Conservation (phyloP, 164 flowering plant genomes). For the grape (Vitis vinifera) region DNA sequence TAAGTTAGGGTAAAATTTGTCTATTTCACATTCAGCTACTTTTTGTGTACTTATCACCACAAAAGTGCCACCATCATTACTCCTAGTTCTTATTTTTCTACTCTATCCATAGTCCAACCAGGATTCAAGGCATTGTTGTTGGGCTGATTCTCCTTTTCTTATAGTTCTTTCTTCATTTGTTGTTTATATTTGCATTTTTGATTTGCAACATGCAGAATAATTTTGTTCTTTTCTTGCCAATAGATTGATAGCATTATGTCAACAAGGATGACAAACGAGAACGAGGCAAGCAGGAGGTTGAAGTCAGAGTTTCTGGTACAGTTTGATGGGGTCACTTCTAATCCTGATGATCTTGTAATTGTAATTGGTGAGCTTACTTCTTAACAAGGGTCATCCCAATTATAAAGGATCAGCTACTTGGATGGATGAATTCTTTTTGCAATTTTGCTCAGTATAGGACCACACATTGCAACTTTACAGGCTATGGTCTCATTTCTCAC, state of each 20-base stretch:
- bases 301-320: conserved; percentile 98
- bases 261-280: conserved; percentile 76
- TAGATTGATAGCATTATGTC: conserved; percentile 99
- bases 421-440: not conserved
- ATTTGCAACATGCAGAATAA: not conserved
- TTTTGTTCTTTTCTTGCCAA: conserved; percentile 1
- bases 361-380: conserved; percentile 72
- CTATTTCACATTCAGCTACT: not conserved
- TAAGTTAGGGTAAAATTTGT: not conserved
- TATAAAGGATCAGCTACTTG: not conserved
- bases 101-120: not conserved
- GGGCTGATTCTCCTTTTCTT: not conserved
- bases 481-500: too few relatives aligned
- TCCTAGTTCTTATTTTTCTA: not conserved
- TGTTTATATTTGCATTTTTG: not conserved
- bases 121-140: not conserved
- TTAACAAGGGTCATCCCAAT: not conserved
- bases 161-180: not conserved
- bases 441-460: not conserved
- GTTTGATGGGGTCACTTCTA: conserved; percentile 97
- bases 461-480: not conserved
- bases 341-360: conserved; percentile 75
- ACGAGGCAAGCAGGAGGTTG: conserved; percentile 95
- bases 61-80: not conserved
- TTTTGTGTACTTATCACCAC: not conserved